phyloP scores from a whole-genome alignment of 2,329 filamentous ascomycete genomes.

The Colletotrichum abscissum region DNA sequence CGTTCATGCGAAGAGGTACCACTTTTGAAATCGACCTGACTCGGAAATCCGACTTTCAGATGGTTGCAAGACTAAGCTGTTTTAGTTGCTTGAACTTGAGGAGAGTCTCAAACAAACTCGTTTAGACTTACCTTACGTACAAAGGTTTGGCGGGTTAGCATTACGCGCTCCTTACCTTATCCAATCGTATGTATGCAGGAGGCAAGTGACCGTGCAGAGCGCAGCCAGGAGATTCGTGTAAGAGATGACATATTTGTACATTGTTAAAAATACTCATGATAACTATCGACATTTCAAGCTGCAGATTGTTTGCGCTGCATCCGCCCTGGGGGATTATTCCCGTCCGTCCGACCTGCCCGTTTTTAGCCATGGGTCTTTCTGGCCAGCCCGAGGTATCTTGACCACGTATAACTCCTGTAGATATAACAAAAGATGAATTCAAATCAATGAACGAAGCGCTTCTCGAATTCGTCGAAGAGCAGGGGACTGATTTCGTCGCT shows the following conservation, averaged over 20 bases:
- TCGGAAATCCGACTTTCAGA: neutral
- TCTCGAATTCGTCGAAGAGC: slow-evolving; percentile 84
- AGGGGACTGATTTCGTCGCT: slow-evolving; percentile 97
- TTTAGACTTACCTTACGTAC: neutral
- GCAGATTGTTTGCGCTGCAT: slow-evolving; percentile 10
- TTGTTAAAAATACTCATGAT: slow-evolving; percentile 20
- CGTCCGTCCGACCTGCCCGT: slow-evolving; percentile 29
- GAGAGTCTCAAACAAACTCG: neutral
- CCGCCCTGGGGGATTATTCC: neutral
- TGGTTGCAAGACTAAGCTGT: neutral
- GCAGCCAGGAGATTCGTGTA: too few relatives aligned
- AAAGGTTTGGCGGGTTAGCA: neutral
- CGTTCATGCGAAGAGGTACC: neutral
- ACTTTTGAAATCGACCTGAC: neutral
- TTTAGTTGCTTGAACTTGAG: neutral
- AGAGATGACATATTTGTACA: slow-evolving; percentile 19
- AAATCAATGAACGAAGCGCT: slow-evolving; percentile 66
- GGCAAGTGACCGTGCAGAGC: too few relatives aligned
- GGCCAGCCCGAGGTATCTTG: slow-evolving; percentile 34
- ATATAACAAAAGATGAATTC: slow-evolving; percentile 12
- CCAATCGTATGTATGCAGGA: too few relatives aligned
- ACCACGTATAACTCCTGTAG: slow-evolving; percentile 34
- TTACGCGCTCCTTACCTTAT: neutral
- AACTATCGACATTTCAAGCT: slow-evolving; percentile 1
- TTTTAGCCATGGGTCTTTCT: slow-evolving; percentile 33